Base-by-base conservation (phyloP, 2,329 filamentous ascomycete genomes). In the Apiospora pterosperma region DNA sequence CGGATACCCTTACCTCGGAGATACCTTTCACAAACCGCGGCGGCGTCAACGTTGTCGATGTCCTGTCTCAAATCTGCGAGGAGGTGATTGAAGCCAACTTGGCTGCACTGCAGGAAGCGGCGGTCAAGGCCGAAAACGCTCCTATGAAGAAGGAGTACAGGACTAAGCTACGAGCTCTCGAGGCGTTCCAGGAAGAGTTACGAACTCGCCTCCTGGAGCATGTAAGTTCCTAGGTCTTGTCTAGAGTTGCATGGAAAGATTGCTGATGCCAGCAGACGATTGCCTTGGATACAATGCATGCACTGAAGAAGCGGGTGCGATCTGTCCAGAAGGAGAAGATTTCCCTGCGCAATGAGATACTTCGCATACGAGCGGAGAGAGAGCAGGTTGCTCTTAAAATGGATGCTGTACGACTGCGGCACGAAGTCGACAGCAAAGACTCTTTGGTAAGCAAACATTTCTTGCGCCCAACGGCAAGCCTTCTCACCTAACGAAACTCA, bases 321-420 rank as follows among this genome's bases (percentile, higher is more conserved):
- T 79, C 85, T 10, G 82, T 84, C 11, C 84, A 88, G 64, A 85
- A 81, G 66, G 83, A 87, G 70, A 89, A 85, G 72, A 73, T 88
- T 4, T 73, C 77, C 0, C 75, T 90, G 21, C 82, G 88, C 55
- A 83, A 87, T 14, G 85, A 88, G 36, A 86, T 90, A n/a, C 72
- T 89, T 34, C 80, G 81, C 1, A 79, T 90, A 64, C 82, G 85
- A 58, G 79, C 80, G 25, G 87, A 90, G 75, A 79, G 86, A 62
- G 86, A 90, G 69, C 83, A 89, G 68, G 83, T 90, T 8, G 86
- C 84, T 5, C 74, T 90, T 21, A 83, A 82, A 48, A 89, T 88
- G 81, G 88, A 90, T 67, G 85, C 85, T 8, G 78, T 89, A n/a
- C 80, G 88, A 55, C 81, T 82, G 39, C 84, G 82, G 69, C 87